A percentile compares a stretch with the other conserved stretches of the same genome.
These are phyloP conservation scores for Pseudocercospora cruenta DNA, from an alignment of 2,329 filamentous ascomycete genomes.

Conservation along the genomic window DNA sequence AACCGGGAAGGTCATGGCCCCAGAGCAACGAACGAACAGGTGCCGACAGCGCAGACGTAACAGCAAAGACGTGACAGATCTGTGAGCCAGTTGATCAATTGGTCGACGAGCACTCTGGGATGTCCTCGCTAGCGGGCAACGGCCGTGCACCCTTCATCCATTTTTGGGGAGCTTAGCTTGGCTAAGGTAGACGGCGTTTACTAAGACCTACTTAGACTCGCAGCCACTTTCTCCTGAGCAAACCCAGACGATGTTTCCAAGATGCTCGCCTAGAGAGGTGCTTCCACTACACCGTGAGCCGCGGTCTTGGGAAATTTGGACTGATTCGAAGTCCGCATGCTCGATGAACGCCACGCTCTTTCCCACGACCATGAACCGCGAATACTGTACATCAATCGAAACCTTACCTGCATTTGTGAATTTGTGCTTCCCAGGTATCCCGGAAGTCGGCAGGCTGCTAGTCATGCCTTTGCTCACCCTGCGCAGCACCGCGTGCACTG, in stretches of 20 bases:
- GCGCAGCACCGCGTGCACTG: constrained; percentile 9
- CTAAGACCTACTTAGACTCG: constrained; percentile 12
- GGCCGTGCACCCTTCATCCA: constrained; percentile 18
- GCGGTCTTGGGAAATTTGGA: constrained; percentile 12
- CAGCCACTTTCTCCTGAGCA: constrained; percentile 13
- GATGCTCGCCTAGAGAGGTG: constrained; percentile 15
- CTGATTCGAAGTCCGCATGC: constrained; percentile 14
- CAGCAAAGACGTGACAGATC: constrained; percentile 22
- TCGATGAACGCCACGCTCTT: constrained; percentile 6
- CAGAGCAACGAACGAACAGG: constrained; percentile 18
- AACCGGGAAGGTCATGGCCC: constrained; percentile 18
- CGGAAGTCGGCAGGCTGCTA: constrained; percentile 11
- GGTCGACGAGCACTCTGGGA: constrained; percentile 20
- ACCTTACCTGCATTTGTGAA: constrained; percentile 2
- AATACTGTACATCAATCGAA: constrained; percentile 13
- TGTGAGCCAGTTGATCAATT: constrained; percentile 16
- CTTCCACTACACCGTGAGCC: constrained; percentile 2
- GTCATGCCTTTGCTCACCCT: constrained; percentile 6
- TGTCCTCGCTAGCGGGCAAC: constrained; percentile 20
- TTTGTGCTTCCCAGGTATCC: constrained; percentile 1
- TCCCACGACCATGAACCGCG: constrained; percentile 1
- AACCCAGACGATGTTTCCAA: constrained; percentile 1
- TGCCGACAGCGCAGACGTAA: constrained; percentile 18
- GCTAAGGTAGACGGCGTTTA: constrained; percentile 7
- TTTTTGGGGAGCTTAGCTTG: constrained; percentile 14